Conservation (phyloP, 2,329 filamentous ascomycete species). For the Pseudocercospora macadamiae region DNA sequence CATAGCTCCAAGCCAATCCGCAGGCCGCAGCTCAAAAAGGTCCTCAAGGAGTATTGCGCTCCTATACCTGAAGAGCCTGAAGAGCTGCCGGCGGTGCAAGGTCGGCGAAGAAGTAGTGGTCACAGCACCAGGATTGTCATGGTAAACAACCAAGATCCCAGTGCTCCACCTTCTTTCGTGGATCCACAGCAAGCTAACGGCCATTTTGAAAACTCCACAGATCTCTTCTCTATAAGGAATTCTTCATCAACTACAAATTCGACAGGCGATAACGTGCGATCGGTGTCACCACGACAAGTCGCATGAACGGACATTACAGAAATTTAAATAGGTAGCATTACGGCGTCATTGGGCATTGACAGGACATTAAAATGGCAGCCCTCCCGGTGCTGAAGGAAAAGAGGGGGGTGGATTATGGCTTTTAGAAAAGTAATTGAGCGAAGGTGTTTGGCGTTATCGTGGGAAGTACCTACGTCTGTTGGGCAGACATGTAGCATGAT, state of each 20-base stretch:
- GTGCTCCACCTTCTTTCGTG: not conserved
- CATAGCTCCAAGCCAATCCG: constrained; percentile 65
- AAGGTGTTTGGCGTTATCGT: not conserved
- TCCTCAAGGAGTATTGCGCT: constrained; percentile 73
- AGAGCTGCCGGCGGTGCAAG: constrained; percentile 10
- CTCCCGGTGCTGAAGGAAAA: not conserved
- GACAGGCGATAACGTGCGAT: constrained; percentile 7
- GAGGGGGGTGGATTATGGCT: not conserved
- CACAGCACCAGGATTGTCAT: constrained; percentile 24
- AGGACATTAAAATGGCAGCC: not conserved
- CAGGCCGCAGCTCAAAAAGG: constrained; percentile 80
- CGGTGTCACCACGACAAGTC: constrained; percentile 4
- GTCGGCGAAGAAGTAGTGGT: constrained; percentile 12
- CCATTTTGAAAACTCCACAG: not conserved
- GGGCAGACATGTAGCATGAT: not conserved
- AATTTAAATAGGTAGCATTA: not conserved
- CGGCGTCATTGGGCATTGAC: not conserved
- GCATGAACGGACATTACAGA: not conserved
- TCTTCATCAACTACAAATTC: not conserved
- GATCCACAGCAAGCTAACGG: not conserved
- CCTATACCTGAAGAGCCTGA: constrained; percentile 28
- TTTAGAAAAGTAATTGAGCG: constrained; percentile 1
- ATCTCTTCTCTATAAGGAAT: constrained; percentile 2
- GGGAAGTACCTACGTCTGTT: not conserved
- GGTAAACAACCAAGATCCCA: constrained; percentile 7